Evolutionary conservation across 192 early-diverging fungal genomes (phyloP), one percentile per base, ranked within the genome.

Genomic region (Irineochytrium annulatum): DNA sequence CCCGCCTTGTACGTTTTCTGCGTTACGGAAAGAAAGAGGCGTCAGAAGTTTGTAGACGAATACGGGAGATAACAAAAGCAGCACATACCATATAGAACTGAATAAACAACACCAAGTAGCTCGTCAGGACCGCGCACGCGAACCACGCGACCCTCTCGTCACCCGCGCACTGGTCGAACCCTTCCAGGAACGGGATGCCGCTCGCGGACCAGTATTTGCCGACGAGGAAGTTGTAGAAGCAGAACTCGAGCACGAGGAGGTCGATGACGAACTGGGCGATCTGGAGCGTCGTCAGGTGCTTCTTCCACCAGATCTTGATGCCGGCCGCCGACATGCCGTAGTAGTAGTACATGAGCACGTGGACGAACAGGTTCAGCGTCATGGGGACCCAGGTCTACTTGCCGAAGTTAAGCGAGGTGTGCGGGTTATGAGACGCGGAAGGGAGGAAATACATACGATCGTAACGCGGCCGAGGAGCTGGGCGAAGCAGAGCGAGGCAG

Each of bases 221-320:
- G n/a, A n/a, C n/a, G 45, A 64, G 51, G 79, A 89, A 85, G 60
- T 83, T 89, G 79, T 93, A 94, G 35, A 90, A 81, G 77, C 86
- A 87, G 70, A 84, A 87, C 76, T 94, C 93, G 68, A 93, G 85
- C 63, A 92, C 78, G 59, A 81, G 75, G 20, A 95, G 75, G 65
- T 92, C 93, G 53, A 93, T 87, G 51, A 93, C 79, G 60, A 95
- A 94, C 77, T 95, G 93, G 52, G 76, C 67, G 55, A 95, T 95
- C 75, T 95, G 93, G 59, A 68, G 52, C 19, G 90, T 89, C 34
- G 93, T 95, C 32, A 95, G 75, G 70, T 90, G 88, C 75, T 91
- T 85, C 76, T 94, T 94, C 92, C 91, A 95, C 91, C 93, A 93
- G 59, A 89, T 84, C 64, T 79, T 74, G 37, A 60, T 56, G 32